Evolutionary conservation across 257 asterid genomes (phyloP).

Genomic region (Orobanche coerulescens): DNA sequence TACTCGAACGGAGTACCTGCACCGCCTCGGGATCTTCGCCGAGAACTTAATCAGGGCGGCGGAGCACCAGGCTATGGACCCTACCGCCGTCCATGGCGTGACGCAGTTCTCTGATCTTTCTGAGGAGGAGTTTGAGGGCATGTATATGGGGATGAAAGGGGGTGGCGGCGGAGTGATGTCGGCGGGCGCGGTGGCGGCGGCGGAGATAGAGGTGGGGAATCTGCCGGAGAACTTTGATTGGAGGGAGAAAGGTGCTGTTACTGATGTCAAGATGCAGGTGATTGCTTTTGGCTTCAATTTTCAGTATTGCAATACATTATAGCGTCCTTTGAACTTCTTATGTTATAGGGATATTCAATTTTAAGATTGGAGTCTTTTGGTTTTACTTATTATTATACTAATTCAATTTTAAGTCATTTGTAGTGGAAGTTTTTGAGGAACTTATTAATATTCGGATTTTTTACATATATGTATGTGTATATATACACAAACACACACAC

Average conservation of each 20-base stretch:
- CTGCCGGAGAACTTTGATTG: slow-evolving; percentile 88
- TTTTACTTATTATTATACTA: no score
- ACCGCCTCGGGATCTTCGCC: slow-evolving; percentile 75
- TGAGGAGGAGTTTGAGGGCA: slow-evolving; percentile 59
- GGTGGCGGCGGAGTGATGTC: slow-evolving; percentile 14
- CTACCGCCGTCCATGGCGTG: slow-evolving; percentile 77
- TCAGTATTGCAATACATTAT: no score
- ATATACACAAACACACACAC: no score
- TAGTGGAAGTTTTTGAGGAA: no score
- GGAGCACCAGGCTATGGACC: slow-evolving; percentile 89
- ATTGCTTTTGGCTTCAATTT: background rate
- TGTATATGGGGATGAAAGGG: slow-evolving; percentile 71
- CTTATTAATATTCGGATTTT: no score
- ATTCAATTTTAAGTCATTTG: no score
- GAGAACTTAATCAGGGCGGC: slow-evolving; percentile 61
- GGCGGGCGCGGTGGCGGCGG: slow-evolving; percentile 36
- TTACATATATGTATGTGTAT: no score
- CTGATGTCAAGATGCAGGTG: slow-evolving; percentile 92
- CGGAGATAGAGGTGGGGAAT: slow-evolving; percentile 37
- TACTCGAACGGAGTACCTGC: slow-evolving; percentile 61
- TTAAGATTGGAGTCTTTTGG: no score
- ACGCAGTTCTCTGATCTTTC: slow-evolving; percentile 71
- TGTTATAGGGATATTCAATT: no score
- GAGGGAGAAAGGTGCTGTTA: slow-evolving; percentile 90
- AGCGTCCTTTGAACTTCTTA: no score